A percentile compares a stretch with the other conserved stretches of the same genome.
Evolutionary conservation across 306 rosid species (phyloP).

Genomic region (Castanospermum australe): DNA sequence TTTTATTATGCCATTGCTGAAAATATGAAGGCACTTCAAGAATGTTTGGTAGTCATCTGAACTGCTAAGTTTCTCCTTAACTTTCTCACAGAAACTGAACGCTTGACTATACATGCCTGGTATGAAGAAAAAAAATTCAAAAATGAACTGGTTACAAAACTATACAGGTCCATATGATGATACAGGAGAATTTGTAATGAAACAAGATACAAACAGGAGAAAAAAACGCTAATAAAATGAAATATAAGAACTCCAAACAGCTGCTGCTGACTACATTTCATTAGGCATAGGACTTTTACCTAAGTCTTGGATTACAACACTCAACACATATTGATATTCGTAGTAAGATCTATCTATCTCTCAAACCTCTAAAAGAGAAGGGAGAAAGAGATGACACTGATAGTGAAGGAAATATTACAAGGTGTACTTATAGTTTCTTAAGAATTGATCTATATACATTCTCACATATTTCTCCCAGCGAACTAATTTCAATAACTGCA

Average conservation of each 20-base stretch:
- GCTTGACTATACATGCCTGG: constrained; percentile 61
- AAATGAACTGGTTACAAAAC: not conserved
- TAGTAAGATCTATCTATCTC: not conserved
- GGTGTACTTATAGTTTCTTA: not conserved
- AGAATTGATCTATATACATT: not conserved
- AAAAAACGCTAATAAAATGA: not conserved
- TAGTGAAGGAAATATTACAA: not conserved
- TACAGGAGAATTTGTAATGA: not conserved
- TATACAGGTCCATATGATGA: not conserved
- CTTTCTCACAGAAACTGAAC: constrained; percentile 70
- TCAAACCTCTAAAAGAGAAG: not conserved
- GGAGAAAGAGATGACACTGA: not conserved
- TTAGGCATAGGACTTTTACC: too few species aligned
- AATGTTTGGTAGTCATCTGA: constrained; percentile 80
- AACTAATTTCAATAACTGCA: not conserved
- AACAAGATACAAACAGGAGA: not conserved
- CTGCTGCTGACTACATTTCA: not conserved
- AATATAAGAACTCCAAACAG: not conserved
- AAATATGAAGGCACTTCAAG: constrained; percentile 87
- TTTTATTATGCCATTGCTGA: constrained; percentile 85
- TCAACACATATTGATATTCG: not conserved
- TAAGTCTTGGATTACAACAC: too few species aligned
- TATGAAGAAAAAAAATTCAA: constrained; percentile 17
- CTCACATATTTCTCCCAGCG: not conserved
- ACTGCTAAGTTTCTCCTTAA: constrained; percentile 81